These are phyloP conservation scores for Mucor saturninus DNA, from an alignment of 371 early-diverging fungal genomes.

Conservation along the genomic window DNA sequence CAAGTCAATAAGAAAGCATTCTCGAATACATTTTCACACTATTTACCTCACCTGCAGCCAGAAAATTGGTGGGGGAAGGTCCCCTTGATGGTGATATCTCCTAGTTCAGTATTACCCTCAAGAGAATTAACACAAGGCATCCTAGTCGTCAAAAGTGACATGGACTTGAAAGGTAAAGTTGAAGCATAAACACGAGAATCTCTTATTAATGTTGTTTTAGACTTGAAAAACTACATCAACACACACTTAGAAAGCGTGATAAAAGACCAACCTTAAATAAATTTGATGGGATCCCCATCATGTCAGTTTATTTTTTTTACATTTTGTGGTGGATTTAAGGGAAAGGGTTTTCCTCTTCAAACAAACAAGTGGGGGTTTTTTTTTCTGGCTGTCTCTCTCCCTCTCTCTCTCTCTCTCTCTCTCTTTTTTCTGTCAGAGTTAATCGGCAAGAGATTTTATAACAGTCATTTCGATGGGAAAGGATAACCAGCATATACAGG, in stretches of 20 bases:
- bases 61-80: constrained; percentile 46
- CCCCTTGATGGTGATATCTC: constrained; percentile 34
- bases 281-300: not conserved
- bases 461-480: constrained; percentile 5
- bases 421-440: not conserved
- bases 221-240: constrained; percentile 12
- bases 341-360: not conserved
- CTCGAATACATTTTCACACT: constrained; percentile 19
- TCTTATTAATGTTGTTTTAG: not conserved
- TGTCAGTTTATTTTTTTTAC: not conserved
- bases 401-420: not conserved
- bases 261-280: constrained; percentile 3
- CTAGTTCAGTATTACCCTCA: not conserved
- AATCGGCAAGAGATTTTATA: not conserved
- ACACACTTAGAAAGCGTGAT: constrained; percentile 2
- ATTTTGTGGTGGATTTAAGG: not conserved
- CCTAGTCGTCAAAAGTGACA: constrained; percentile 18
- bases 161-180: constrained; percentile 28
- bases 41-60: constrained; percentile 39
- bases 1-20: constrained; percentile 21
- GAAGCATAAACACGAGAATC: not conserved
- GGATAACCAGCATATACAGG: constrained; percentile 21
- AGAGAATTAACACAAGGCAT: constrained; percentile 20
- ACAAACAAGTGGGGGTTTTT: not conserved
- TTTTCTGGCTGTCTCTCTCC: not conserved